Evolutionary conservation across 148 eudicot species (phyloP).

Genomic region (Fagopyrum esculentum): DNA sequence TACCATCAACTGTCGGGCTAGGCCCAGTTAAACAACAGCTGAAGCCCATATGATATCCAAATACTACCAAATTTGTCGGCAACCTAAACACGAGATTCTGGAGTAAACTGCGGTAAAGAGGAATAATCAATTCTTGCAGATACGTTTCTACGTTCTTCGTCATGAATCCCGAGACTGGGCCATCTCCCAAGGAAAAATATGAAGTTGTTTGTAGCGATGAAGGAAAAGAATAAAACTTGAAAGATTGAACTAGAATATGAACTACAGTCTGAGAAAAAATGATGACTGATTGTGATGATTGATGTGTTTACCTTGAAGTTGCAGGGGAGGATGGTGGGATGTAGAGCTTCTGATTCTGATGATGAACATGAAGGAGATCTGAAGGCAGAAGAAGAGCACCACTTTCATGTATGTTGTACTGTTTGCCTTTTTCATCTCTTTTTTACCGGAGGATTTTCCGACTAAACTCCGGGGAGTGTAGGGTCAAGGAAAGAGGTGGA

Average conservation of each 20-base stretch:
- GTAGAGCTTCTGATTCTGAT: slow-evolving; percentile 18
- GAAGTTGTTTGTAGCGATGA: neutral
- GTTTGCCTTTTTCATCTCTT: slow-evolving; percentile 10
- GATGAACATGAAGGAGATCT: slow-evolving; percentile 18
- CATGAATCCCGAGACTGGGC: slow-evolving; percentile 9
- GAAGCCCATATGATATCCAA: neutral
- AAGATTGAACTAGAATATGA: neutral
- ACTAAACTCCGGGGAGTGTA: neutral
- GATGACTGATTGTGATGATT: neutral
- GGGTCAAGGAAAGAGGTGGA: neutral
- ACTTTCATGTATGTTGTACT: slow-evolving; percentile 16
- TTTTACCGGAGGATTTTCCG: neutral
- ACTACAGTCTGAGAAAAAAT: neutral
- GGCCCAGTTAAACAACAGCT: neutral
- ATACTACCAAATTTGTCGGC: neutral
- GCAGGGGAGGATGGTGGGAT: slow-evolving; percentile 5
- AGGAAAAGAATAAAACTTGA: neutral
- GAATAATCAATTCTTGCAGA: slow-evolving; percentile 1
- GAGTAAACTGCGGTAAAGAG: neutral
- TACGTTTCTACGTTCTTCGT: neutral
- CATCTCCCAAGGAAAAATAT: neutral
- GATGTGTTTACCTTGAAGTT: slow-evolving; percentile 21
- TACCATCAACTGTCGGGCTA: neutral
- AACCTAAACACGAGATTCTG: neutral
- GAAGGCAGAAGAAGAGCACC: slow-evolving; percentile 16